Base-by-base conservation (phyloP, 1,284 basidiomycete genomes). In the Uromyces viciae-fabae region DNA sequence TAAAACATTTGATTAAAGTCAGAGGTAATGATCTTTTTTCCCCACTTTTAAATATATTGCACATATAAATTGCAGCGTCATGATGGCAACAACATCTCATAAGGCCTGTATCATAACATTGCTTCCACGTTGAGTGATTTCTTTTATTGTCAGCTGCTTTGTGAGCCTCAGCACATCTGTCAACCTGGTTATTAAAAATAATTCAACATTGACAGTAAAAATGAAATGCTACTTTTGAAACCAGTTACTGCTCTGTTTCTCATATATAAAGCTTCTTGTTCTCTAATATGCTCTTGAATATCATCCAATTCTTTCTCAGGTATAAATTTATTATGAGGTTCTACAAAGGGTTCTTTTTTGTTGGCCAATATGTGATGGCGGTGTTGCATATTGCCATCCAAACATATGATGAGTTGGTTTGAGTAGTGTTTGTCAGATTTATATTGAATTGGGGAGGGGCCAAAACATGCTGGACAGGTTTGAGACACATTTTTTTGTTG, bases 61-160 rank as follows among this genome's bases (percentile, higher is more conserved):
- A 40, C 28, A 72, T 22, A 19, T 40, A 40, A 7, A 73, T 54
- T 54, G 71, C 49, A 38, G 58, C 40, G 31, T 75, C 73, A 38
- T 75, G 31, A 15, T 42, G 73, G 46, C 52, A 75, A 15, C 54
- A 56, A 62, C 36, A 62, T 43, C 36, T 52, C 72, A 74, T 56
- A 22, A 74, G 33, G 1, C 49, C 72, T 1, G 49, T 56, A 25
- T 74, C 33, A 17, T 74, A 19, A 36, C 72, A 74, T 0, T 52
- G 49, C 19, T 40, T 60, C 72, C 72, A 74, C 9, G 31, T 17
- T 22, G 71, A 73, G 3, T 52, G 46, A 38, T 56, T 38, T 3
- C 49, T 25, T 17, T 58, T 52, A 33, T 56, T 33, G 25, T 73
- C 17, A 11, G 46, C 52, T 38, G 52, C 71, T 8, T 52, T 73